Percentiles rank a stretch among this genome's conserved stretches.
phyloP scores from a whole-genome alignment of 139 green algal species.

The Chlorella sp. region DNA sequence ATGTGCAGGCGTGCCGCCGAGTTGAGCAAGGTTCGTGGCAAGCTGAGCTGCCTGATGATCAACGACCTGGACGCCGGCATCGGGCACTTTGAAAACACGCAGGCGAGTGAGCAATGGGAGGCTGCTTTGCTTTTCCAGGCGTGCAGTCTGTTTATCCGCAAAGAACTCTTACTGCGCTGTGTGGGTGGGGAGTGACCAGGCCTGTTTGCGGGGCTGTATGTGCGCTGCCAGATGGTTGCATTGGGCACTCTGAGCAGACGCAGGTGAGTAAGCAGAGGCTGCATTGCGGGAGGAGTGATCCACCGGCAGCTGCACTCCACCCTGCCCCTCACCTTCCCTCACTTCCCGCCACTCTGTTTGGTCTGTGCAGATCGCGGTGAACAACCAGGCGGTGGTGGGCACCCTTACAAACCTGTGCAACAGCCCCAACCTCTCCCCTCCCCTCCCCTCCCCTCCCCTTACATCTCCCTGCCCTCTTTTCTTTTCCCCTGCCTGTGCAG shows the following conservation, averaged over 20 bases:
- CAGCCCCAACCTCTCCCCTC: constrained; percentile 75
- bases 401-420: constrained; percentile 92
- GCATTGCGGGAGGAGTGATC: too few relatives aligned
- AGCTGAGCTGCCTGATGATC: constrained; percentile 88
- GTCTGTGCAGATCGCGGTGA: background rate
- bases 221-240: too few relatives aligned
- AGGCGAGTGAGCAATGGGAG: background rate
- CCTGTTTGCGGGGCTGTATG: too few relatives aligned
- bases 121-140: too few relatives aligned
- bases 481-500: background rate
- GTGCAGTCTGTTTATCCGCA: too few relatives aligned
- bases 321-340: too few relatives aligned
- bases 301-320: constrained; percentile 91
- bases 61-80: constrained; percentile 94
- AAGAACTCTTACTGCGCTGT: too few relatives aligned
- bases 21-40: constrained; percentile 74
- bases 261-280: too few relatives aligned
- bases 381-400: constrained; percentile 92
- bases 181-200: too few relatives aligned
- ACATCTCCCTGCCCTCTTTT: too few relatives aligned
- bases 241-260: too few relatives aligned
- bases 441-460: too few relatives aligned
- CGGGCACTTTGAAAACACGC: constrained; percentile 72
- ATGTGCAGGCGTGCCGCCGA: constrained; percentile 57
- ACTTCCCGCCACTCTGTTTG: background rate